Percentiles rank a stretch among this genome's conserved stretches.
Evolutionary conservation across 2,329 filamentous ascomycete species (phyloP).

Genomic region (Conoideocrella luteorostrata): DNA sequence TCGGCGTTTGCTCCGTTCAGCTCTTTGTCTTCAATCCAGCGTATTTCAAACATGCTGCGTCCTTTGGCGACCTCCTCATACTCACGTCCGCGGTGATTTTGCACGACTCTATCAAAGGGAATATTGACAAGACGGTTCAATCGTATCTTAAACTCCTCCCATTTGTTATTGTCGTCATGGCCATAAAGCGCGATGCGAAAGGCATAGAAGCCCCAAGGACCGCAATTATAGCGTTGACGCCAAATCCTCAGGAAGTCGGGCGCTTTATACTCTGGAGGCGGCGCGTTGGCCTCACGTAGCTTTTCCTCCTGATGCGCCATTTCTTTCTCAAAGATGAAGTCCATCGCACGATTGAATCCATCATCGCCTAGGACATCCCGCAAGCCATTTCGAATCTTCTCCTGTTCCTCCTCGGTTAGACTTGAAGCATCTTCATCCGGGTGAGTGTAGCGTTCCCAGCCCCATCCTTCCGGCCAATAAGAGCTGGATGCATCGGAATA

Average conservation of each 20-base stretch:
- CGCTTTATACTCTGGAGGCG: slow-evolving; percentile 1
- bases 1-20: slow-evolving; percentile 2
- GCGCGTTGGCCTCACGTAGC: neutral
- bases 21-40: slow-evolving; percentile 1
- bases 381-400: slow-evolving; percentile 13
- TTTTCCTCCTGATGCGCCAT: slow-evolving; percentile 1
- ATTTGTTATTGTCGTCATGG: neutral
- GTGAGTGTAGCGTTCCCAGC: slow-evolving; percentile 11
- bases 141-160: neutral
- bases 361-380: slow-evolving; percentile 12
- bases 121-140: neutral
- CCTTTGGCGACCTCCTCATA: neutral
- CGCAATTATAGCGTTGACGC: neutral
- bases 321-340: slow-evolving; percentile 1
- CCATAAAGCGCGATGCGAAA: slow-evolving; percentile 1
- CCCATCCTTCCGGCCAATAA: slow-evolving; percentile 17
- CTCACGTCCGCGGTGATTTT: neutral
- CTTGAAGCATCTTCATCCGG: slow-evolving; percentile 6
- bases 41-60: neutral
- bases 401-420: slow-evolving; percentile 10
- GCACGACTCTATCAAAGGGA: slow-evolving; percentile 1
- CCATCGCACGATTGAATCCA: slow-evolving; percentile 1
- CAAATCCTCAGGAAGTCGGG: slow-evolving; percentile 1
- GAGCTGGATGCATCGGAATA: slow-evolving; percentile 16
- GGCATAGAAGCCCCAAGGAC: slow-evolving; percentile 2